Base-by-base conservation (phyloP, 208 protist genomes). In the Leishmania braziliensis region DNA sequence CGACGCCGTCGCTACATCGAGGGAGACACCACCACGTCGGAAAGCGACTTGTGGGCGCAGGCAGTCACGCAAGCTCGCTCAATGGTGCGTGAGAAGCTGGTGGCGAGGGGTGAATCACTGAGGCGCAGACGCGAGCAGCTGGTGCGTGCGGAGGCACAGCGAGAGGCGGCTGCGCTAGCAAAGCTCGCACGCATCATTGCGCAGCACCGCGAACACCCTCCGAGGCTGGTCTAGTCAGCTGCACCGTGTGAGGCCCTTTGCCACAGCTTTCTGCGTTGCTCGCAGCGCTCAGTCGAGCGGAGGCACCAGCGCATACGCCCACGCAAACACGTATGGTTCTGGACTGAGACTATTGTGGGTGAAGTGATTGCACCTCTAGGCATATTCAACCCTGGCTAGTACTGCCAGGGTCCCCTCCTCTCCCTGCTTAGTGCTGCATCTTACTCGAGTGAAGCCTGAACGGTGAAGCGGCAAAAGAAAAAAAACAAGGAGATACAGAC, bases 121-220 rank as follows among this genome's bases (percentile, higher is more conserved):
- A 80, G 89, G 9, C 51, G 82, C n/a, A 66, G 83, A 54, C 80
- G 82, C 23, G 89, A 97, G 83, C 79, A 86, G 60, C 65, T 90
- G 14, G 84, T 96, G 33, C 66, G 68, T 29, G 83, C 87, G 6
- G 86, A 93, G 76, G 89, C 89, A 26, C 77, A 92, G 26, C 84
- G 92, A 16, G 95, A 97, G 68, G 77, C 90, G 0, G 86, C 86
- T 0, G 95, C 95, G 6, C 80, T 97, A 39, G 88, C 88, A 56
- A 96, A 95, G 84, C 81, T 97, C 10, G 92, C 93, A 20, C 89
- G 87, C 73, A 88, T 95, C 75, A 95, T 95, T 76, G 92, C 94
- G 51, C 84, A 89, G 80, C 75, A 80, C 60, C 73, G 75, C 36
- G 70, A 77, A 54, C 65, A 79, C n/a, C 54, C 68, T 58, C 75